Evolutionary conservation across 345 rosid genomes (phyloP).

Genomic region (Combretum micranthum): DNA sequence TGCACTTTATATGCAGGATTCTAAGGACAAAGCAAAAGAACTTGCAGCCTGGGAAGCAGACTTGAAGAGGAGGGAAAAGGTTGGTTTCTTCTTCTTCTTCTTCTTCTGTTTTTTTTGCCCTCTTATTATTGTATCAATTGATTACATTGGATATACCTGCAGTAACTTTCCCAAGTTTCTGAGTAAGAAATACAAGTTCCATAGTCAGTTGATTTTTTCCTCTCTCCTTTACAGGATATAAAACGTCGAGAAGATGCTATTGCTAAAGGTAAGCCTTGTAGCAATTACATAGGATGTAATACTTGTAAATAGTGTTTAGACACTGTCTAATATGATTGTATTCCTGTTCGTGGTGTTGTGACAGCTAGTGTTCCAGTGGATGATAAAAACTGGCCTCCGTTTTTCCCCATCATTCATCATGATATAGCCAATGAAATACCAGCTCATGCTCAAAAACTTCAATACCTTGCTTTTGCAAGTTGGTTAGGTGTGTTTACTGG

Average conservation of each 20-base stretch:
- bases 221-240: constrained; percentile 42
- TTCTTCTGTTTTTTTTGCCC: background rate
- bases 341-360: constrained; percentile 4
- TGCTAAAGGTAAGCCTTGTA: constrained; percentile 34
- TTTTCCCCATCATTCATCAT: constrained; percentile 94
- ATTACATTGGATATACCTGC: too few relatives aligned
- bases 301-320: background rate
- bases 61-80: constrained; percentile 80
- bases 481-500: constrained; percentile 68
- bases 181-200: too few relatives aligned
- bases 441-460: constrained; percentile 85
- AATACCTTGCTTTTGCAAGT: constrained; percentile 96
- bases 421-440: constrained; percentile 97
- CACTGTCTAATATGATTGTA: background rate
- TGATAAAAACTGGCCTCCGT: constrained; percentile 91
- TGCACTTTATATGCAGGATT: constrained; percentile 33
- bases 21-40: constrained; percentile 66
- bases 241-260: constrained; percentile 75
- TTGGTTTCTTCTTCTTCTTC: constrained; percentile 10
- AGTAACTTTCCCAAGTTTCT: too few relatives aligned
- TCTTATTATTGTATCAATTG: background rate
- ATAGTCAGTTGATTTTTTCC: background rate
- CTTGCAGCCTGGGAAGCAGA: constrained; percentile 92
- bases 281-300: background rate
- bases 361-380: constrained; percentile 72